These are phyloP conservation scores for Fraxinus quadrangulata DNA, from an alignment of 257 asterid species.

Conservation along the genomic window DNA sequence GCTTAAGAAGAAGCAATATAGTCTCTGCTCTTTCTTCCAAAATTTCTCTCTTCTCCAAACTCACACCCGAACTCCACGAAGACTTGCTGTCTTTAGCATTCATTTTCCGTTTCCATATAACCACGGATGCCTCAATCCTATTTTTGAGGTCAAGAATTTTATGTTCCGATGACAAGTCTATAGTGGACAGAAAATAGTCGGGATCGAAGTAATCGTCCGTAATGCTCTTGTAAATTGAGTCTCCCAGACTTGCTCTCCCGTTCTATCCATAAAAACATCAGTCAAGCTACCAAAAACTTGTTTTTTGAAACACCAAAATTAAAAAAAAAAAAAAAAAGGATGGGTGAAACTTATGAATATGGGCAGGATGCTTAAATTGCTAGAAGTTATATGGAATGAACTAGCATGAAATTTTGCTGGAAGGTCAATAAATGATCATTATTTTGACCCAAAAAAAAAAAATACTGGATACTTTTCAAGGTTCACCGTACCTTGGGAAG, in stretches of 20 bases:
- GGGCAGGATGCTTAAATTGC: no score
- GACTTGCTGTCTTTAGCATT: conserved; percentile 73
- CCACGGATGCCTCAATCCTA: conserved; percentile 80
- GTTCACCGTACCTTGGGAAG: conserved; percentile 74
- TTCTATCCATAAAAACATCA: conserved; percentile 39
- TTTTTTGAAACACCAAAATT: neutral
- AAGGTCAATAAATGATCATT: no score
- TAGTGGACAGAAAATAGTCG: conserved; percentile 50
- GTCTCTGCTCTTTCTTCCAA: conserved; percentile 87
- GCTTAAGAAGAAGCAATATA: conserved; percentile 64
- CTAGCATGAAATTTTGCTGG: no score
- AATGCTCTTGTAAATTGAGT: conserved; percentile 71
- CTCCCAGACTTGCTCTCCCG: conserved; percentile 91
- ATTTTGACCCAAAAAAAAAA: no score
- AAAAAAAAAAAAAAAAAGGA: no score
- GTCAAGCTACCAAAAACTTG: neutral
- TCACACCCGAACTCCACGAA: conserved; percentile 77
- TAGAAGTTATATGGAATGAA: no score
- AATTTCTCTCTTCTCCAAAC: conserved; percentile 78
- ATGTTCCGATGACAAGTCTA: conserved; percentile 78
- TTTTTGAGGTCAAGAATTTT: conserved; percentile 85
- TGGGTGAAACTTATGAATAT: no score
- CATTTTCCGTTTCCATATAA: conserved; percentile 88
- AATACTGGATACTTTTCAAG: neutral
- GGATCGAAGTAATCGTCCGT: conserved; percentile 82